These are phyloP conservation scores for Sarocladium strictum DNA, from an alignment of 2,329 filamentous ascomycete species.

Conservation along the genomic window DNA sequence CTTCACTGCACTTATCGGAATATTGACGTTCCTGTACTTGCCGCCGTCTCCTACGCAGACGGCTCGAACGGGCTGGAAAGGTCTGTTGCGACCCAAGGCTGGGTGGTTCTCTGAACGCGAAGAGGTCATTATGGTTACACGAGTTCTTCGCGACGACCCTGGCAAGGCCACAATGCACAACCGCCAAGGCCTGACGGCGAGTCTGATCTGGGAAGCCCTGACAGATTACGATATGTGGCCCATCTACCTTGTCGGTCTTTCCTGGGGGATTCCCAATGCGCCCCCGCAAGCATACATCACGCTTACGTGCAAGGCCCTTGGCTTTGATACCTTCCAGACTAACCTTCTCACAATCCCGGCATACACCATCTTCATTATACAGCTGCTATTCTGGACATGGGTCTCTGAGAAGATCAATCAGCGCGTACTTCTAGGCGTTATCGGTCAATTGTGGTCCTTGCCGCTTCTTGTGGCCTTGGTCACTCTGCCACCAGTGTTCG, in stretches of 20 bases:
- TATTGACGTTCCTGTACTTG: too few relatives aligned
- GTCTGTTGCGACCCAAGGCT: too few relatives aligned
- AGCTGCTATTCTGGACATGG: neutral
- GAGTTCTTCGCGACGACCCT: conserved; percentile 7
- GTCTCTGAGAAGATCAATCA: neutral
- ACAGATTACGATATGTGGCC: conserved; percentile 51
- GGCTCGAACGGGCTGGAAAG: too few relatives aligned
- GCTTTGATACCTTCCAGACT: neutral
- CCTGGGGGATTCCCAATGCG: neutral
- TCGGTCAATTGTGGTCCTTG: too few relatives aligned
- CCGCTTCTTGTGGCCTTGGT: too few relatives aligned
- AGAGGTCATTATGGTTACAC: too few relatives aligned
- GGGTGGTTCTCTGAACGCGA: too few relatives aligned
- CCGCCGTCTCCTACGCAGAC: too few relatives aligned
- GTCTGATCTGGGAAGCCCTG: conserved; percentile 40
- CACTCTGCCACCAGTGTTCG: too few relatives aligned
- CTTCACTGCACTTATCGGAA: too few relatives aligned
- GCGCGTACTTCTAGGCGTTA: too few relatives aligned
- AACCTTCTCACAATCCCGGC: neutral
- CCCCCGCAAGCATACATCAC: neutral
- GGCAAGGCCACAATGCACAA: conserved; percentile 50
- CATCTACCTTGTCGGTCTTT: conserved; percentile 36
- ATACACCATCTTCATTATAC: neutral
- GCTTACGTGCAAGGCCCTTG: neutral
- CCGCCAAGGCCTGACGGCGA: conserved; percentile 44